A percentile compares a stretch with the other conserved stretches of the same genome.
Conservation (phyloP, 306 rosid genomes). For the Prosopis cineraria region DNA sequence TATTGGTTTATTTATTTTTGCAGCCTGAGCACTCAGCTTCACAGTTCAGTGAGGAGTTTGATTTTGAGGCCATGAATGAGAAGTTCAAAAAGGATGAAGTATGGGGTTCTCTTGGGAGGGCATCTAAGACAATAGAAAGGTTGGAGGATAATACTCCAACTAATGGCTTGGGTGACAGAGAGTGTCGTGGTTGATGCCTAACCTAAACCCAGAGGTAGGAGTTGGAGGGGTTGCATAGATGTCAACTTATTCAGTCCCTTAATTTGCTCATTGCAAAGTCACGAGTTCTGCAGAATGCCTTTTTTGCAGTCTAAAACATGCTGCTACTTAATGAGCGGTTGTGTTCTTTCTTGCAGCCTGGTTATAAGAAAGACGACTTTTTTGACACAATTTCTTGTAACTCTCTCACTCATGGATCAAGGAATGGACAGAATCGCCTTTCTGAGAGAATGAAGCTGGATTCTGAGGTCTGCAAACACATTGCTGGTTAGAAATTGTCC, state of each 20-base stretch:
- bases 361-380: conserved; percentile 77
- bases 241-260: conserved; percentile 14
- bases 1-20: neutral
- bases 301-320: conserved; percentile 4
- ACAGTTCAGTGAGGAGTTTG: conserved; percentile 75
- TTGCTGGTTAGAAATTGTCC: conserved; percentile 8
- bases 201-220: conserved; percentile 45
- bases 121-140: conserved; percentile 40
- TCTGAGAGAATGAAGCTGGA: conserved; percentile 55
- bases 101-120: conserved; percentile 70
- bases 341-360: conserved; percentile 54
- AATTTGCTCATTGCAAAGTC: conserved; percentile 8
- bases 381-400: conserved; percentile 76
- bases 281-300: neutral
- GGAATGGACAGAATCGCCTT: conserved; percentile 52
- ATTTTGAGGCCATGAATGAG: conserved; percentile 82
- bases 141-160: conserved; percentile 37
- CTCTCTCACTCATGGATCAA: conserved; percentile 54
- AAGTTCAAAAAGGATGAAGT: conserved; percentile 83
- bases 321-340: conserved; percentile 25
- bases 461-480: conserved; percentile 57
- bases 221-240: conserved; percentile 13
- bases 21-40: conserved; percentile 40
- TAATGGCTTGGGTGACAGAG: conserved; percentile 40
- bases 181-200: conserved; percentile 34